Conservation (phyloP, 768 basidiomycete species). For the Leccinum rimulosum region DNA sequence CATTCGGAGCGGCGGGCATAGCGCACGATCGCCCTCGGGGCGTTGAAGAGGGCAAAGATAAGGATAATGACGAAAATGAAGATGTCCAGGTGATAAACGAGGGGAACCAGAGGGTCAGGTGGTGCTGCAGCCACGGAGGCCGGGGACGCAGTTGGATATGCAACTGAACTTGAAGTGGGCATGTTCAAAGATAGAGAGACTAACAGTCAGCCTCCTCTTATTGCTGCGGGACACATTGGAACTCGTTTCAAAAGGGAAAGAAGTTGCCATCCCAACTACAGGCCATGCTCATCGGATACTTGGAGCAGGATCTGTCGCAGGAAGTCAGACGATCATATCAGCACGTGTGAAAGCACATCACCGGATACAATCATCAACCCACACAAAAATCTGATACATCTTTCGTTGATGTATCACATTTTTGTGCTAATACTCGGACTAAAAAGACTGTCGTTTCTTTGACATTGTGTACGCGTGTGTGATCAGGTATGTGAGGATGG, state of each 20-base stretch:
- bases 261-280: neutral
- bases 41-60: constrained; percentile 38
- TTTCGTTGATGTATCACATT: too few relatives aligned
- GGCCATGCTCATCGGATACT: neutral
- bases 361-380: too few relatives aligned
- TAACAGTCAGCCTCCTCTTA: neutral
- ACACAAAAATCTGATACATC: too few relatives aligned
- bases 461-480: too few relatives aligned
- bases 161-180: neutral
- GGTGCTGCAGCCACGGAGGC: neutral
- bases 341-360: too few relatives aligned
- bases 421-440: too few relatives aligned
- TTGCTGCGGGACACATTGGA: neutral
- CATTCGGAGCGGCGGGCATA: constrained; percentile 50
- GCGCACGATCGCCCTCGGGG: constrained; percentile 52
- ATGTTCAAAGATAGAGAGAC: neutral
- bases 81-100: constrained; percentile 43
- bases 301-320: neutral
- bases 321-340: too few relatives aligned
- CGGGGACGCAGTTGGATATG: neutral
- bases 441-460: too few relatives aligned
- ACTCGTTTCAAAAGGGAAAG: neutral
- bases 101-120: neutral
- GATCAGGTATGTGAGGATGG: too few relatives aligned
- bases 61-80: constrained; percentile 43